Evolutionary conservation across 495 filamentous ascomycete genomes (phyloP), one percentile per base, ranked within the genome.

Genomic region (Penicillium ochrochloron): DNA sequence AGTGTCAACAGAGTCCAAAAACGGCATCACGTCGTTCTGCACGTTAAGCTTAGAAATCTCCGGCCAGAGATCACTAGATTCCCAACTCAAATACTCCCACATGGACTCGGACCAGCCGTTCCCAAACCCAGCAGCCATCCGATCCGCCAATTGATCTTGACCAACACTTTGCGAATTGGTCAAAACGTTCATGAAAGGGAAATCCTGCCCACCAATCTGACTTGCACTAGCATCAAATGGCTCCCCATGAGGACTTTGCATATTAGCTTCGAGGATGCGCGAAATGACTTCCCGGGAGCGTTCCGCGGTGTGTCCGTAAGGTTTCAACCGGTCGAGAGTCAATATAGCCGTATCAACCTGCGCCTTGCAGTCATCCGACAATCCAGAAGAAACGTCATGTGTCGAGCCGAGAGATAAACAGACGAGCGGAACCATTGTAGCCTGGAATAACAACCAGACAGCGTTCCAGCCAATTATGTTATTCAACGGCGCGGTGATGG

Each of bases 391-490:
- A 74, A 66, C 80, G 25, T 78, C 73, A 9, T 78, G 76, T 61
- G 73, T 78, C 25, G 70, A 7, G 46, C 59, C 4, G 59, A 57
- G 86, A 72, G 58, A 90, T 51, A 92, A 78, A 39, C 77, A 84
- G 19, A 92, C 82, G 5, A 92, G 82, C 0, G 89, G 90, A 39
- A 92, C 86, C 88, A 91, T 90, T 59, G 83, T 83, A 0, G 89
- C 88, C 76, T 92, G 90, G 78, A 90, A 91, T 57, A 89, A 75
- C 68, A 90, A 85, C 90, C 90, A 92, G 11, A 90, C 88, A 6
- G 84, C 89, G 73, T 89, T 89, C 89, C 89, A 91, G n/a, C 88
- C 88, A n/a, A 82, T 79, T 76, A 91, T 87, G 71, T 90, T 86
- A 77, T 91, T 89, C 59, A 83, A 78, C 80, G 42, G 85, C 80